These are phyloP conservation scores for Acanthamoeba royreba DNA, from an alignment of 208 protist species.

Conservation along the genomic window DNA sequence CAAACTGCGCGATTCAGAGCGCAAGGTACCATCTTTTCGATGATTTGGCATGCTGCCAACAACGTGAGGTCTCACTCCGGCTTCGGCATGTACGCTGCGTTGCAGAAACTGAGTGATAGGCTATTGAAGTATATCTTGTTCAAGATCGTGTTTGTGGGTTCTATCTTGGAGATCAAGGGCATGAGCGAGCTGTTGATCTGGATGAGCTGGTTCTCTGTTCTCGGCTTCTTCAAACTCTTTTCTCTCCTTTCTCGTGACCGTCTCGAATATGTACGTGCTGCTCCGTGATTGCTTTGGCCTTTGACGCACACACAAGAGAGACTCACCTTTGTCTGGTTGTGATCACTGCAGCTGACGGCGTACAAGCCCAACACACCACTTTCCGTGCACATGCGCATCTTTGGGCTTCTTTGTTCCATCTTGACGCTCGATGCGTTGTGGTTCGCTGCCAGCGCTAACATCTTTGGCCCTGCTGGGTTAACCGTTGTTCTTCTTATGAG, in stretches of 20 bases:
- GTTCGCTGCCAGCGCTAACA: neutral
- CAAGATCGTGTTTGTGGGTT: constrained; percentile 44
- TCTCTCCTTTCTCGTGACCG: constrained; percentile 12
- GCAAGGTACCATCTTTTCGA: neutral
- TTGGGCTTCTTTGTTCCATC: neutral
- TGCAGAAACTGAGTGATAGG: constrained; percentile 18
- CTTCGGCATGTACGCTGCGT: neutral
- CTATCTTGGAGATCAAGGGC: constrained; percentile 24
- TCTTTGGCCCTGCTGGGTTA: neutral
- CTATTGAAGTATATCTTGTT: constrained; percentile 34
- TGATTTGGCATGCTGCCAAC: neutral
- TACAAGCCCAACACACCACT: neutral
- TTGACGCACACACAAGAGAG: neutral
- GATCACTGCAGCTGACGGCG: neutral
- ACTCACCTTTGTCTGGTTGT: neutral
- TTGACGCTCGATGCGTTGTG: neutral
- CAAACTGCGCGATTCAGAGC: neutral
- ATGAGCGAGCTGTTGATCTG: neutral
- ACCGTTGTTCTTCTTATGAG: constrained; percentile 26
- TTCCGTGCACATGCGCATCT: neutral
- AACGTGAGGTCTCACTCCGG: neutral
- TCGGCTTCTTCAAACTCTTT: constrained; percentile 24
- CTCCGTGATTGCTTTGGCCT: neutral
- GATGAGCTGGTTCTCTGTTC: constrained; percentile 22
- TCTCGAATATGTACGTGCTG: constrained; percentile 8